These are phyloP conservation scores for Leishmania arabica DNA, from an alignment of 208 protist species.

Conservation along the genomic window DNA sequence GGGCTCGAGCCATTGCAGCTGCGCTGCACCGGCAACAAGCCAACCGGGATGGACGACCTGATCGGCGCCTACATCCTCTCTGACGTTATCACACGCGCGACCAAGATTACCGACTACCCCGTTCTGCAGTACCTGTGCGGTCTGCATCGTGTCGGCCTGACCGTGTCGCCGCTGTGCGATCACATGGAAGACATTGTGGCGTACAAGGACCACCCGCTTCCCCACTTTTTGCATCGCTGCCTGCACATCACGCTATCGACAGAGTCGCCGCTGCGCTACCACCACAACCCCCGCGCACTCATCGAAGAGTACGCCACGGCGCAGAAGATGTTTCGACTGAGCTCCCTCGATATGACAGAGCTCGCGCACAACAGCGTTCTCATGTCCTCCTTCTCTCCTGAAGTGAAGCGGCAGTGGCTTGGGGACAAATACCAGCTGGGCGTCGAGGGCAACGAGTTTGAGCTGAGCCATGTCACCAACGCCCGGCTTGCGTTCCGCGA, in stretches of 20 bases:
- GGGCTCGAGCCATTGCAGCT: conserved; percentile 88
- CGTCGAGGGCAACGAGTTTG: conserved; percentile 73
- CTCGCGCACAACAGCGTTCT: conserved; percentile 88
- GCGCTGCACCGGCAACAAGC: conserved; percentile 93
- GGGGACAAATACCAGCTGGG: conserved; percentile 69
- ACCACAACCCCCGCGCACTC: conserved; percentile 77
- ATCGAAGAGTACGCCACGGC: conserved; percentile 92
- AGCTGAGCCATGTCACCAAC: conserved; percentile 82
- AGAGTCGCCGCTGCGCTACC: conserved; percentile 94
- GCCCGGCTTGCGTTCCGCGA: conserved; percentile 86
- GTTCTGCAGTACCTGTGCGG: conserved; percentile 98
- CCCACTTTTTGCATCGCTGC: conserved; percentile 94
- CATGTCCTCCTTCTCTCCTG: conserved; percentile 79
- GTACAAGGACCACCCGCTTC: conserved; percentile 95
- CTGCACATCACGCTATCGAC: conserved; percentile 97
- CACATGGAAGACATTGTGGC: conserved; percentile 94
- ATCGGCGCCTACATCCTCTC: conserved; percentile 94
- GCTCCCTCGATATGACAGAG: conserved; percentile 88
- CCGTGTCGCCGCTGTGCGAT: conserved; percentile 97
- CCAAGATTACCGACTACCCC: conserved; percentile 92
- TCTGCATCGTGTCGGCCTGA: conserved; percentile 95
- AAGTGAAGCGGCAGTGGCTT: conserved; percentile 83
- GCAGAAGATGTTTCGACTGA: conserved; percentile 86
- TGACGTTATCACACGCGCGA: conserved; percentile 96
- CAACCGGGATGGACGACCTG: conserved; percentile 87